These are phyloP conservation scores for Colletotrichum euphorbiae DNA, from an alignment of 2,329 filamentous ascomycete genomes.

Conservation along the genomic window DNA sequence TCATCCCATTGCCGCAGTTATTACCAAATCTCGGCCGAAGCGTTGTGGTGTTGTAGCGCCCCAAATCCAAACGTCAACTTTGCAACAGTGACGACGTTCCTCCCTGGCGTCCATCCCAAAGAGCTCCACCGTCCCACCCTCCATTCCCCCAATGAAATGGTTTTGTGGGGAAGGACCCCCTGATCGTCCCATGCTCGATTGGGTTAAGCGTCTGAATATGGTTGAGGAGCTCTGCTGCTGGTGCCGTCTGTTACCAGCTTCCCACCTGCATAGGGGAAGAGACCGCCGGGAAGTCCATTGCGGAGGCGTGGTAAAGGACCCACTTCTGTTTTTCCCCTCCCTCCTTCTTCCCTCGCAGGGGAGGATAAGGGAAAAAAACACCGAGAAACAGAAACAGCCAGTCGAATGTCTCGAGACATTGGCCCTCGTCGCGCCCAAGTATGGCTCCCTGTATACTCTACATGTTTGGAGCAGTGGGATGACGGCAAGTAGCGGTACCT, in stretches of 20 bases:
- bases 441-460: conserved; percentile 10
- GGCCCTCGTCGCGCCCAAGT: conserved; percentile 16
- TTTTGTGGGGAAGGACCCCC: conserved; percentile 45
- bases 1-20: conserved; percentile 12
- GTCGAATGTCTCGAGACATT: conserved; percentile 33
- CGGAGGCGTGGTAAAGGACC: conserved; percentile 21
- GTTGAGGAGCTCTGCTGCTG: conserved; percentile 55
- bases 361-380: not conserved
- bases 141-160: conserved; percentile 41
- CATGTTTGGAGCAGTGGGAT: conserved; percentile 1
- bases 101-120: conserved; percentile 36
- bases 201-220: conserved; percentile 53
- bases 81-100: conserved; percentile 28
- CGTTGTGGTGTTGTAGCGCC: not conserved
- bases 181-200: conserved; percentile 42
- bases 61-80: conserved; percentile 30
- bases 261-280: conserved; percentile 36
- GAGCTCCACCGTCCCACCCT: conserved; percentile 34
- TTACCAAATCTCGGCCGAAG: not conserved
- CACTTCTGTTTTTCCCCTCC: conserved; percentile 26
- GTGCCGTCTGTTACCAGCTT: conserved; percentile 40
- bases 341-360: conserved; percentile 15
- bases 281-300: conserved; percentile 21
- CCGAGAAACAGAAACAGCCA: conserved; percentile 30
- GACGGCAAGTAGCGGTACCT: conserved; percentile 21